Evolutionary conservation across 1,284 basidiomycete species (phyloP).

Genomic region (Somion occarium): DNA sequence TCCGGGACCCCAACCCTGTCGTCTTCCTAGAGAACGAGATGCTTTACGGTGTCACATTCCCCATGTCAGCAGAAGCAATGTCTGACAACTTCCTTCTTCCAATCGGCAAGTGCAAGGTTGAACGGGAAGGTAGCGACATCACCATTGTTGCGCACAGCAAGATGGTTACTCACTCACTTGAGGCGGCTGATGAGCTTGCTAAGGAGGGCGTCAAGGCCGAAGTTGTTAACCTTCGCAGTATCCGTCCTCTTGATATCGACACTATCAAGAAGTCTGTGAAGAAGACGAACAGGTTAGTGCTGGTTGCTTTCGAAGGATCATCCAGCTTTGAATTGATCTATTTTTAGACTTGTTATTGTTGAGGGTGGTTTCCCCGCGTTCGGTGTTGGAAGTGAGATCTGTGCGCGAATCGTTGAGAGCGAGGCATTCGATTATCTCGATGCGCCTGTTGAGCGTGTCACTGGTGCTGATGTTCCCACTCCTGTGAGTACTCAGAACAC

Average conservation of each 20-base stretch:
- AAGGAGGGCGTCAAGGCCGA: conserved; percentile 98
- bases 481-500: conserved; percentile 57
- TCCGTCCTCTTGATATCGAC: conserved; percentile 95
- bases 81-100: conserved; percentile 93
- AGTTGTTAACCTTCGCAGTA: conserved; percentile 95
- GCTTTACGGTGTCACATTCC: conserved; percentile 96
- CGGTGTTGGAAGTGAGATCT: conserved; percentile 97
- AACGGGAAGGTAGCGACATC: conserved; percentile 88
- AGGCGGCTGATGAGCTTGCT: conserved; percentile 89
- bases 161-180: conserved; percentile 90
- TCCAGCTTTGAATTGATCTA: neutral
- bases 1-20: conserved; percentile 97
- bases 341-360: conserved; percentile 77
- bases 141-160: conserved; percentile 97
- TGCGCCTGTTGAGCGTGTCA: conserved; percentile 95
- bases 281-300: conserved; percentile 87
- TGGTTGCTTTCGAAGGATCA: conserved; percentile 7
- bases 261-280: conserved; percentile 95
- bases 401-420: conserved; percentile 93
- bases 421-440: conserved; percentile 97
- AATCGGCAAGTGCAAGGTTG: conserved; percentile 97
- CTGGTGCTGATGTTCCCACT: conserved; percentile 95
- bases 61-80: conserved; percentile 92
- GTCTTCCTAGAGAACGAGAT: conserved; percentile 99
- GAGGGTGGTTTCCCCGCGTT: conserved; percentile 99